Base-by-base conservation (phyloP, 345 rosid species). In the Euclidium syriacum region DNA sequence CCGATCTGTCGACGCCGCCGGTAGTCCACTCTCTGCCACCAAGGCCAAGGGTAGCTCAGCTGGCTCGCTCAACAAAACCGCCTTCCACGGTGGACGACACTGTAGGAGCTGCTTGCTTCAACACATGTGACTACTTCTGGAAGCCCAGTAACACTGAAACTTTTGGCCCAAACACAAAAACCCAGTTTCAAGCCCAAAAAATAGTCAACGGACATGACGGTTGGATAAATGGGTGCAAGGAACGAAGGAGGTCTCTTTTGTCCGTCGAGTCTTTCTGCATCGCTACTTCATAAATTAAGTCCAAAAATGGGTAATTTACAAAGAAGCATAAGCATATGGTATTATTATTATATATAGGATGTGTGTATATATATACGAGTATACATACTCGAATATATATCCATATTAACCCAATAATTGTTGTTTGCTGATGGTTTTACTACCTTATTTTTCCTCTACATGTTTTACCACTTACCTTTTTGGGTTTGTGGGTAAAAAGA, bases 251-350 rank as follows among this genome's bases (percentile, higher is more conserved):
- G 76, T 83, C 96, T 11, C 84, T 83, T 52, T 44, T 77, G 71
- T 77, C 81, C 22, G 51, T 79, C 75, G 91, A 85, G 69, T 72
- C 78, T 1, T 57, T 68, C 18, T 92, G 98, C 90, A 85, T 89
- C 61, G 96, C 98, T 63, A 86, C 94, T 22, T 83, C 87, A 51
- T 83, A 18, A 70, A 48, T 52, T 53, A 53, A 17, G n/a, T 29
- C 30, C 22, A 32, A 32, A 35, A 35, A 39, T 0, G 62, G 47
- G 15, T 35, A 19, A 27, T 34, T 56, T 39, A 47, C 58, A 24
- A 34, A 49, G 52, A 64, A 17, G 58, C 65, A 62, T 55, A 62
- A 70, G 30, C 64, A 58, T 72, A 44, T 44, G 43, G 8, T 5
- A n/a, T n/a, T n/a, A n/a, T n/a, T n/a, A n/a, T n/a, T n/a, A n/a